Evolutionary conservation across 768 basidiomycete species (phyloP), one percentile per base, ranked within the genome.

Genomic region (Amanita muscaria): DNA sequence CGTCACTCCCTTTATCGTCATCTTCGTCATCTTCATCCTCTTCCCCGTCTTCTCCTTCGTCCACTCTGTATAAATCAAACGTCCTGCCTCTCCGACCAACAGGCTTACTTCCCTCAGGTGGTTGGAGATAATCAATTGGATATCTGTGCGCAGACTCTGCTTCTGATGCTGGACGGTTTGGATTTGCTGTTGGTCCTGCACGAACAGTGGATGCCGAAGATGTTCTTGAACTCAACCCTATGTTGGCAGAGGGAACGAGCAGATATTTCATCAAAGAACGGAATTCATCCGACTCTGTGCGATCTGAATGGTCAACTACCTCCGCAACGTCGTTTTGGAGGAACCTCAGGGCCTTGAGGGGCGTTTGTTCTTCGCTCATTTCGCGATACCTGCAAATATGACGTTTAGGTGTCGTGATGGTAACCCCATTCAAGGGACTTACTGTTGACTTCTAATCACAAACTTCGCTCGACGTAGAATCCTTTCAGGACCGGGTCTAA

Each of bases 391-490:
- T 89, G 52, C 22, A 22, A 8, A 24, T 40, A 24, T 19, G 14
- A 27, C 23, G 27, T 40, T 21, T 48, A 23, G 25, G n/a, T 23
- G 32, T 19, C 2, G 4, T 23, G n/a, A 29, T 46, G 22, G 6
- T 10, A 22, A 4, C 5, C 40, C 8, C 22, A 19, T 19, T 30
- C 40, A 46, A 15, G 9, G 31, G 1, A 66, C 79, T 44, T 53
- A 86, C 87, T 82, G 80, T 55, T 89, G 87, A 49, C 74, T 71
- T 31, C 87, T 77, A 48, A 88, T 70, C 22, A 69, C 64, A 55
- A 79, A 83, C 19, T 64, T 77, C 12, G 78, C 79, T 46, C 72
- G 68, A 27, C 86, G 74, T 35, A 84, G 66, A 5, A 87, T 68
- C 50, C 83, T 82, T 36, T 76, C 74, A 2, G 73, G 62, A 3